Conservation (phyloP, 2,329 filamentous ascomycete species). For the Pseudogymnoascus sp. region DNA sequence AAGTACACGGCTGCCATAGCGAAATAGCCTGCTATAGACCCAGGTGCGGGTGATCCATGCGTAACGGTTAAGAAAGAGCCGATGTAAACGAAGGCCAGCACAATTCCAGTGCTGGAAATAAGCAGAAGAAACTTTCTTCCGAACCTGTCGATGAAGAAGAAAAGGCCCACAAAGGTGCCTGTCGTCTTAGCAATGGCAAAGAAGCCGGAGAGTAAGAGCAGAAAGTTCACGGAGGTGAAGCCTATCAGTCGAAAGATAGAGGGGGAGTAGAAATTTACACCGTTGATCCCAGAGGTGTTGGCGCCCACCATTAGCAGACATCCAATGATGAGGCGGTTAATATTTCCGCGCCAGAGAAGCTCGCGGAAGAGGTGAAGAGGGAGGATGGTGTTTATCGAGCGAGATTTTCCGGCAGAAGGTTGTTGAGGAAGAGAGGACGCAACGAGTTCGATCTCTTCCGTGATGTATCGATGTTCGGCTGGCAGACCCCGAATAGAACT, state of each 20-base stretch:
- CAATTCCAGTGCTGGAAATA: constrained; percentile 13
- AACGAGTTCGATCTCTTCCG: constrained; percentile 6
- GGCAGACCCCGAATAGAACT: constrained; percentile 1
- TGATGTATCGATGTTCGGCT: constrained; percentile 6
- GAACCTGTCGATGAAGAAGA: constrained; percentile 9
- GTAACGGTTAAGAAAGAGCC: constrained; percentile 23
- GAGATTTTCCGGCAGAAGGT: not conserved
- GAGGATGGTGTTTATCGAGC: not conserved
- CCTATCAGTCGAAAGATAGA: constrained; percentile 24
- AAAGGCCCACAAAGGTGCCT: not conserved
- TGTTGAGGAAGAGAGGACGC: not conserved
- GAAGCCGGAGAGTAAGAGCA: constrained; percentile 22
- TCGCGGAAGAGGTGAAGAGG: constrained; percentile 15
- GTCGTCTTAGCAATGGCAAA: constrained; percentile 1
- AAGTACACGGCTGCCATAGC: constrained; percentile 24
- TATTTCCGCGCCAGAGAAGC: constrained; percentile 23
- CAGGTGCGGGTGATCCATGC: constrained; percentile 14
- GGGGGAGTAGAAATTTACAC: constrained; percentile 26
- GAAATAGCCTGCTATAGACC: constrained; percentile 20
- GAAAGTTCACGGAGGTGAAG: constrained; percentile 21
- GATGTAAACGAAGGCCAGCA: constrained; percentile 24
- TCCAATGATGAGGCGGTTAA: constrained; percentile 21
- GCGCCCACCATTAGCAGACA: constrained; percentile 24
- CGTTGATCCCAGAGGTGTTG: constrained; percentile 25
- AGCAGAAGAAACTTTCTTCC: constrained; percentile 11